Conservation (phyloP, 2,329 filamentous ascomycete genomes). For the Corynespora cassiicola region DNA sequence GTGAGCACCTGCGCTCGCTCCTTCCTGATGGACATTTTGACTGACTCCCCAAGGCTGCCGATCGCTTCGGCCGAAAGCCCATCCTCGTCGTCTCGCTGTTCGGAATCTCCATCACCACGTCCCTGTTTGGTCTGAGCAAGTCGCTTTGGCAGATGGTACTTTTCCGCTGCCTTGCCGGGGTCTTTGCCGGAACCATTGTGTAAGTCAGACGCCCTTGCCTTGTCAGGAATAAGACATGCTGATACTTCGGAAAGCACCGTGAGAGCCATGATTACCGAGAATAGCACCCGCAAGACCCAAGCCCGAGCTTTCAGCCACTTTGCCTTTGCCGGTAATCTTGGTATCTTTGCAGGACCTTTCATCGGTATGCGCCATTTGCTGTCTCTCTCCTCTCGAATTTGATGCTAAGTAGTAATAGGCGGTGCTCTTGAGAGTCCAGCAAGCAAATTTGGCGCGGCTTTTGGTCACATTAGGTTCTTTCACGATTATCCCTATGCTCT, state of each 20-base stretch:
- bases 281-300: constrained; percentile 72
- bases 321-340: constrained; percentile 75
- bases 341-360: constrained; percentile 74
- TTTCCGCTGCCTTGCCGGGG: constrained; percentile 72
- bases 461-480: constrained; percentile 65
- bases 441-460: constrained; percentile 65
- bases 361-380: constrained; percentile 49
- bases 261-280: constrained; percentile 78
- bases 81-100: constrained; percentile 71
- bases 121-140: constrained; percentile 71
- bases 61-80: constrained; percentile 75
- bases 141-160: constrained; percentile 77
- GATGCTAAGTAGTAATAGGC: constrained; percentile 51
- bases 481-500: constrained; percentile 70
- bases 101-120: constrained; percentile 67
- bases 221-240: background rate
- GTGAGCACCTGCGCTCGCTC: constrained; percentile 17
- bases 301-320: constrained; percentile 78
- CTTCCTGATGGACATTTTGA: background rate
- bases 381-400: background rate
- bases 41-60: constrained; percentile 54
- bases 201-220: no score
- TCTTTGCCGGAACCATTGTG: constrained; percentile 77
- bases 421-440: constrained; percentile 73
- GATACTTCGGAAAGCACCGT: constrained; percentile 57